Base-by-base conservation (phyloP, 2,329 filamentous ascomycete genomes). In the Pseudohalonectria lignicola region DNA sequence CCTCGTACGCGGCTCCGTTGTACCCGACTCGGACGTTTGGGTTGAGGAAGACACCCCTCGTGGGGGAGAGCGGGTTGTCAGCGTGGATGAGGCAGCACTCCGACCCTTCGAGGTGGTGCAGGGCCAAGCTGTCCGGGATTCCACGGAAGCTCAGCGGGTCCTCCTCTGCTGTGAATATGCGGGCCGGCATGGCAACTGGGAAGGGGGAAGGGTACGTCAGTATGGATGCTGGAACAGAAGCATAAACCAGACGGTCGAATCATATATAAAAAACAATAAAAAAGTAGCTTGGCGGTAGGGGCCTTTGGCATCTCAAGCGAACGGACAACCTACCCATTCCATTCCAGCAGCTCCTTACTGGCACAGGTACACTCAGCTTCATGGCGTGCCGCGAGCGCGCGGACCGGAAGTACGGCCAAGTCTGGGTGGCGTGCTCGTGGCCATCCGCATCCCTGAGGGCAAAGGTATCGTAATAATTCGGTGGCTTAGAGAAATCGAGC, bases 61-160 rank as follows among this genome's bases (percentile, higher is more conserved):
- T 54, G 40, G 51, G 51, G 5, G 67, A 67, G 4, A 77, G 57
- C 2, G 72, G 73, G 47, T 85, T 86, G 49, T 86, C 82, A 3
- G 75, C 74, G 51, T 86, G 82, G 39, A 86, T 76, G 37, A 88
- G 70, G 55, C 84, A 88, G 61, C 82, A 87, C 57, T 88, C 83
- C 12, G 76, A 82, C n/a, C 69, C 83, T 55, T 88, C 84, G 19
- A 87, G 63, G 50, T 85, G 81, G 19, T 62, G 50, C 7, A 55
- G 50, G 3, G 74, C 75, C 2, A 90, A 69, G 4, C 66, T 67
- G 52, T 83, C 79, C 2, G 71, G 57, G 37, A 81, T 66, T 16
- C 70, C 78, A 18, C 80, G 75, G 51, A 84, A 85, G 5, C 55
- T 56, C 1, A 83, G 61, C 4, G 61, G 62, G 0, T 57, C 50